A percentile compares a stretch with the other conserved stretches of the same genome.
Conservation (phyloP, 2,329 filamentous ascomycete species). For the Gremmenia infestans region DNA sequence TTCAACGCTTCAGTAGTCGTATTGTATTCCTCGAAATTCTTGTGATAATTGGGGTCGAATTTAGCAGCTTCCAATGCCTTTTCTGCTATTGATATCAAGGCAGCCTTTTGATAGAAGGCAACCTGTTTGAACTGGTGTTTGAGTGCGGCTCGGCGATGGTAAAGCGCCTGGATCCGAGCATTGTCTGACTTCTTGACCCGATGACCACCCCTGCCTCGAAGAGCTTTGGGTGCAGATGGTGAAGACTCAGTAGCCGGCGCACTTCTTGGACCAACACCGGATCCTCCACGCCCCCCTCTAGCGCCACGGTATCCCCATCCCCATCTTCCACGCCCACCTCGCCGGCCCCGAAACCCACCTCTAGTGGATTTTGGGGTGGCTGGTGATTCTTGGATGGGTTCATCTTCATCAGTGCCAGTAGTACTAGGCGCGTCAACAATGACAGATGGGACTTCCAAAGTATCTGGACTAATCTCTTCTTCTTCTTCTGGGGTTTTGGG, state of each 20-base stretch:
- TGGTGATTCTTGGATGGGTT: background rate
- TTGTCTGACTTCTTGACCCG: conserved; percentile 26
- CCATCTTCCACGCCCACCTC: conserved; percentile 21
- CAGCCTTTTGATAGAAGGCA: conserved; percentile 19
- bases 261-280: conserved; percentile 6
- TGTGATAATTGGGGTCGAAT: conserved; percentile 24
- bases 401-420: conserved; percentile 7
- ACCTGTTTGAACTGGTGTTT: conserved; percentile 26
- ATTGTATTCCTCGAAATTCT: conserved; percentile 26
- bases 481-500: conserved; percentile 12
- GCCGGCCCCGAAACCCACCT: conserved; percentile 21
- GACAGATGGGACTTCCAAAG: conserved; percentile 5
- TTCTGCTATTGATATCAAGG: conserved; percentile 24
- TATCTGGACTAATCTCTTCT: conserved; percentile 1
- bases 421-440: conserved; percentile 10
- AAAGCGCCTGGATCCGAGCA: conserved; percentile 25
- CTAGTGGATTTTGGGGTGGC: conserved; percentile 2
- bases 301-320: conserved; percentile 14
- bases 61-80: conserved; percentile 23
- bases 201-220: conserved; percentile 22
- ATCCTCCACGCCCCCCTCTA: conserved; percentile 17
- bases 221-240: conserved; percentile 9
- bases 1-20: conserved; percentile 19
- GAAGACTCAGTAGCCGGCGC: conserved; percentile 6
- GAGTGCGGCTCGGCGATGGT: conserved; percentile 26